A percentile compares a stretch with the other conserved stretches of the same genome.
These are phyloP conservation scores for Zea luxurians DNA, from an alignment of 176 grass and related monocot species.

Conservation along the genomic window DNA sequence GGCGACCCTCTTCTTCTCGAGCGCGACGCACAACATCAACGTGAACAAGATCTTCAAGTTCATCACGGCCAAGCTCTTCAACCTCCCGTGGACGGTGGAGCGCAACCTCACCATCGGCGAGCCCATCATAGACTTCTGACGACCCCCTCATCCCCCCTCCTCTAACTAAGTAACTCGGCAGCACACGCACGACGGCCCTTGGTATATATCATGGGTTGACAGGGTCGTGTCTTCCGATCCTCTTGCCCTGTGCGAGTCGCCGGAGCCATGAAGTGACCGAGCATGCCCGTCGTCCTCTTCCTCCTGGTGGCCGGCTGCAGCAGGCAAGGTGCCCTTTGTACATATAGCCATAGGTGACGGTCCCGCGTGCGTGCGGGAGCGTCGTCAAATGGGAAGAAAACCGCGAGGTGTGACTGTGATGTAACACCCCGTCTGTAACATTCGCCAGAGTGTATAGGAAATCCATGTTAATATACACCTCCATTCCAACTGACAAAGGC, in stretches of 20 bases:
- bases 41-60: conserved; percentile 99
- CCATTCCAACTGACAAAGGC: too few relatives aligned
- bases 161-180: neutral
- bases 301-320: neutral
- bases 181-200: neutral
- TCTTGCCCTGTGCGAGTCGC: neutral
- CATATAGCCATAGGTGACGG: neutral
- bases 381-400: neutral
- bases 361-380: neutral
- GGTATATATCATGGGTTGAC: neutral
- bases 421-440: conserved; percentile 1
- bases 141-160: neutral
- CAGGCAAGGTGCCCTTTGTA: conserved; percentile 18
- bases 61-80: conserved; percentile 88
- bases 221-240: neutral
- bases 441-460: conserved; percentile 20
- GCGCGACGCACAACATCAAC: conserved; percentile 94
- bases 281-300: conserved; percentile 6
- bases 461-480: neutral
- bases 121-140: conserved; percentile 90
- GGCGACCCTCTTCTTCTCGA: conserved; percentile 95
- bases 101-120: conserved; percentile 95
- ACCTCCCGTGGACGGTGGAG: conserved; percentile 83
- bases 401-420: conserved; percentile 1
- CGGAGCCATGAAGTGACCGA: neutral